Base-by-base conservation (phyloP, 148 eudicot species). In the Silene latifolia region DNA sequence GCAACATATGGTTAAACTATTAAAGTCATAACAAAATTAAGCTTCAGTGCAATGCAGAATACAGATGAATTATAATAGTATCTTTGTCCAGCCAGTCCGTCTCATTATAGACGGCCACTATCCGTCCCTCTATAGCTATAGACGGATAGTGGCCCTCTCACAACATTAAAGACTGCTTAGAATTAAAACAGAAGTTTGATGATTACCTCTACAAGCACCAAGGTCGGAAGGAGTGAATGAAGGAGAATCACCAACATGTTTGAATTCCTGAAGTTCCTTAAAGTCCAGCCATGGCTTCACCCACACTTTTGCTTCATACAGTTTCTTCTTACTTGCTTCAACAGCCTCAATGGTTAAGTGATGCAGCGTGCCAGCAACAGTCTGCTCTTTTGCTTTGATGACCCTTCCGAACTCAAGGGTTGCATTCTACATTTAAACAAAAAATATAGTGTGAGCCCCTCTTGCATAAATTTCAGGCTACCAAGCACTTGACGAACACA, bases 231-330 rank as follows among this genome's bases (percentile, higher is more conserved):
- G 21, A 51, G 93, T 87, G 68, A 88, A 68, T 10, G 84, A 77
- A 48, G 93, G 86, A 56, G 82, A 72, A 35, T 92, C 93, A 9
- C 76, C 93, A 65, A 84, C 83, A 81, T 86, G 90, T 81, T 84
- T 88, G 74, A 94, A 94, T 72, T 94, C 98, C 74, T 91, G 98
- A 69, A 94, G 78, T 80, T 94, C 89, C 84, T 86, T 91, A 59
- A 88, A 94, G 81, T 88, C 78, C 93, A 86, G 69, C 98, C 98
- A 94, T 73, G 98, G 98, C 84, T 94, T 94, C 69, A 91, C 96
- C 97, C 97, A 91, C 23, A 94, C 86, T 80, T 94, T 91, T 4
- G 96, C 98, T 69, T 89, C 96, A 75, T 88, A 94, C 35, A 89
- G 79, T 70, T 91, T 88, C 80, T 91, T 88, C 73, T 87, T 85